Base-by-base conservation (phyloP, 1,284 basidiomycete species). In the Phlebopus sp. region DNA sequence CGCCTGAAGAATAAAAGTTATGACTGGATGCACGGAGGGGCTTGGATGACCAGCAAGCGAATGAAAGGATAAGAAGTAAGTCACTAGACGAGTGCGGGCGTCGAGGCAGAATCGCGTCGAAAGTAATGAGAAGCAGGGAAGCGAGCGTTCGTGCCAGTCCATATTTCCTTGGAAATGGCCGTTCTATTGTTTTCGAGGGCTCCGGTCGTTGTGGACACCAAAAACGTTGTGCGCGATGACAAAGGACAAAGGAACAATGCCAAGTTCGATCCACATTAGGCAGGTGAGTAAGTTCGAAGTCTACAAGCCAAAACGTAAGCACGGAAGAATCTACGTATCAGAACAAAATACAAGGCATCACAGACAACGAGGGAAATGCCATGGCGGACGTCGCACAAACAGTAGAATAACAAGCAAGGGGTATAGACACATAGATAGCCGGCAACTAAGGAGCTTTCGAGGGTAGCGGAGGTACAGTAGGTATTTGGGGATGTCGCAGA, bases 391-490 rank as follows among this genome's bases (percentile, higher is more conserved):
- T 29, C 5, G 8, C 23, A 34, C 37, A 35, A 46, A 45, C 51
- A 50, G n/a, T 44, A 25, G 7, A 27, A 42, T 44, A 29, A 38
- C 46, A 39, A 36, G 44, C 15, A 47, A 27, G 46, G 21, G 27
- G 15, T 30, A 42, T 42, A 44, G 49, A 54, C 40, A 44, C 45
- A 50, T 45, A 55, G 38, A 51, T 52, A 37, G 21, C 42, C 42
- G 7, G 42, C 35, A 38, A 25, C 42, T 50, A 67, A 30, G 48
- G 30, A 25, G 49, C 50, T 18, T 48, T 44, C 2, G 63, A 55
- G 8, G 65, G 62, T 40, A 69, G 46, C n/a, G 63, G 54, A 5
- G 67, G 70, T 19, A 69, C 34, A 17, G 58, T 49, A n/a, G 65
- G 63, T 39, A 46, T 44, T 3, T 57, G 52, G 31, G 47, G 56